These are phyloP conservation scores for Pythium coloratum DNA, from an alignment of 352 stramenopile genomes.

Conservation along the genomic window DNA sequence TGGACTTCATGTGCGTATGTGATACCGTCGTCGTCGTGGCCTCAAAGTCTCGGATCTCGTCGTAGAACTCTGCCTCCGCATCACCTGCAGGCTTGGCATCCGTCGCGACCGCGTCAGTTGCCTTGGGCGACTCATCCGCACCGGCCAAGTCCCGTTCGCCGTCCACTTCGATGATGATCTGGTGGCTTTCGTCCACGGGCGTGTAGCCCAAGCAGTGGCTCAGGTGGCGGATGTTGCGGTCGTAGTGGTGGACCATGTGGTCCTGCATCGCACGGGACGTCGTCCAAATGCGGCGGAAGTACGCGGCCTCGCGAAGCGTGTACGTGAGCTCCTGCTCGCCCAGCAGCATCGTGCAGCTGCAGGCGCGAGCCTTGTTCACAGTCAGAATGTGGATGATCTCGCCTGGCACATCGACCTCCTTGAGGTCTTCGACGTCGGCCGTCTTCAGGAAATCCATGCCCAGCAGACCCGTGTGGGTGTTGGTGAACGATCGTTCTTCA, in stretches of 20 bases:
- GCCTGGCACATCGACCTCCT: constrained; percentile 70
- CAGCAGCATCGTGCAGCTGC: constrained; percentile 61
- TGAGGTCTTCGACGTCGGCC: constrained; percentile 41
- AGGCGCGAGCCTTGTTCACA: constrained; percentile 48
- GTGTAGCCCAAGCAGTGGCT: constrained; percentile 55
- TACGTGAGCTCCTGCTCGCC: constrained; percentile 75
- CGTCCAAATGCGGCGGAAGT: constrained; percentile 72
- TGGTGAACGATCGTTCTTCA: not conserved
- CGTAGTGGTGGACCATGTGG: constrained; percentile 85
- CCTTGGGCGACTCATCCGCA: not conserved
- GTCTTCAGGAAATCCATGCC: constrained; percentile 36
- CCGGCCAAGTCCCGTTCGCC: constrained; percentile 8
- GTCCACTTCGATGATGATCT: constrained; percentile 23
- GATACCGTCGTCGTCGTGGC: constrained; percentile 1
- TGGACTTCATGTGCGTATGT: not conserved
- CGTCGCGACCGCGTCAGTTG: not conserved
- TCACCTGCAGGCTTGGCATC: not conserved
- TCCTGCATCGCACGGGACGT: constrained; percentile 61
- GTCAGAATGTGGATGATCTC: constrained; percentile 76
- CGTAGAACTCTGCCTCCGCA: constrained; percentile 4
- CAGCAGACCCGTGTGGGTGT: constrained; percentile 21
- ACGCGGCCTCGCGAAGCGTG: constrained; percentile 58
- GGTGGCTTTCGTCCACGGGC: constrained; percentile 3
- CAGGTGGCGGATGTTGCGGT: constrained; percentile 64
- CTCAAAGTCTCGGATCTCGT: constrained; percentile 22